A percentile compares a stretch with the other conserved stretches of the same genome.
Evolutionary conservation across 2,329 filamentous ascomycete genomes (phyloP).

Genomic region (Escovopsis sp.): DNA sequence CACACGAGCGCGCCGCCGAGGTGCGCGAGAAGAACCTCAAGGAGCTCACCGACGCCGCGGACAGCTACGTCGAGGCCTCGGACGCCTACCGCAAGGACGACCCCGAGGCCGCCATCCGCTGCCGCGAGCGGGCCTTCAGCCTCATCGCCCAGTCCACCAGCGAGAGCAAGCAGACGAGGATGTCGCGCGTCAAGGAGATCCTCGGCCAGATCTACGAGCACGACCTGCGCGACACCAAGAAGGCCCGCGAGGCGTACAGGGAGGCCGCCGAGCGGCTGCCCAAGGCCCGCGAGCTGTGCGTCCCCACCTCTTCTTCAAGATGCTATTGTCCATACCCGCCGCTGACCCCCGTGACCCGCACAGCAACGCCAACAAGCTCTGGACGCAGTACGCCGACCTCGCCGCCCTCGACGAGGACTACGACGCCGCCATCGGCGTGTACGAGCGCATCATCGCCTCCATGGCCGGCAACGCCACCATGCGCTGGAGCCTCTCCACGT

Average conservation of each 20-base stretch:
- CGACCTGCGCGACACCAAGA: slow-evolving; percentile 63
- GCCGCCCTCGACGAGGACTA: slow-evolving; percentile 73
- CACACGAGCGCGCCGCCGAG: slow-evolving; percentile 73
- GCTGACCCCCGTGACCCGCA: too few relatives aligned
- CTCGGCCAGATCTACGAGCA: slow-evolving; percentile 75
- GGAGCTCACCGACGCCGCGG: slow-evolving; percentile 85
- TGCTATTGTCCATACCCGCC: too few relatives aligned
- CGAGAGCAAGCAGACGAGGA: slow-evolving; percentile 82
- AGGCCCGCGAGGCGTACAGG: slow-evolving; percentile 72
- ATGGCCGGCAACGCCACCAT: slow-evolving; percentile 82
- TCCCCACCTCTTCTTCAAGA: not conserved
- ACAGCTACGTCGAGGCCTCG: slow-evolving; percentile 78
- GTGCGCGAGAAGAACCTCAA: slow-evolving; percentile 71
- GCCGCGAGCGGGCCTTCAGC: slow-evolving; percentile 49
- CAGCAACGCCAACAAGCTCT: slow-evolving; percentile 84
- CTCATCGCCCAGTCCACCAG: slow-evolving; percentile 67
- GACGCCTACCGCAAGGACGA: slow-evolving; percentile 84
- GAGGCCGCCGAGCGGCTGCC: slow-evolving; percentile 70
- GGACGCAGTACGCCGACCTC: slow-evolving; percentile 81
- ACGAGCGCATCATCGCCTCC: slow-evolving; percentile 66
- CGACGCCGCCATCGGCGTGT: slow-evolving; percentile 65
- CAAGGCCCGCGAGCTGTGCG: slow-evolving; percentile 4
- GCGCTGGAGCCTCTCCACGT: slow-evolving; percentile 90
- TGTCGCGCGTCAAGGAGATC: slow-evolving; percentile 81
- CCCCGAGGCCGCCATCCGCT: slow-evolving; percentile 68